Conservation (phyloP, 148 eudicot species). For the Gaultheria prostrata region DNA sequence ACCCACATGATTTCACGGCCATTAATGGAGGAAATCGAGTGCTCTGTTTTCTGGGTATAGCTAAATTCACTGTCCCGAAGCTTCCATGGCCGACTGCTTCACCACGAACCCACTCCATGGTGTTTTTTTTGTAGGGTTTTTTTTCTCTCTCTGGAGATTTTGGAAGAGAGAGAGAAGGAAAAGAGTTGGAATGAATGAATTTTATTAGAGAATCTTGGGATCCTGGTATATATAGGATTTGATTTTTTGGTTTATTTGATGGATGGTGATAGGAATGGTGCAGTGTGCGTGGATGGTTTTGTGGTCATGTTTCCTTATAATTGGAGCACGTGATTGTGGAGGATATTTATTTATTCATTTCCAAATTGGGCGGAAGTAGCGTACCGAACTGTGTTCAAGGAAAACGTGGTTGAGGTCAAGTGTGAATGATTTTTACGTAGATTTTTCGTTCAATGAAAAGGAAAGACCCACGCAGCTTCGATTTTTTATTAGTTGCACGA, state of each 20-base stretch:
- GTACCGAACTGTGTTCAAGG: slow-evolving; percentile 3
- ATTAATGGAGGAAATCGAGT: slow-evolving; percentile 23
- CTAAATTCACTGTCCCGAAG: slow-evolving; percentile 66
- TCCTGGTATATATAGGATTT: slow-evolving; percentile 14
- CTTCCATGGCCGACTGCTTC: slow-evolving; percentile 67
- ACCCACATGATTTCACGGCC: slow-evolving; percentile 65
- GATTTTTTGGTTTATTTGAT: not conserved
- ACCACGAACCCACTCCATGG: slow-evolving; percentile 89
- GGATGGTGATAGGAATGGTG: not conserved
- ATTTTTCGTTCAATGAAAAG: not conserved
- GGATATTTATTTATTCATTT: slow-evolving; percentile 24
- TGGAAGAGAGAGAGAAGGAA: not conserved
- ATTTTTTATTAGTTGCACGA: too few species aligned
- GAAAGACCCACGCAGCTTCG: slow-evolving; percentile 1
- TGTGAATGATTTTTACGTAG: not conserved
- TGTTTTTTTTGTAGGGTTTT: not conserved
- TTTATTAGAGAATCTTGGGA: not conserved
- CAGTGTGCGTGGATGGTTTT: not conserved
- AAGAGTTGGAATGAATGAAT: not conserved
- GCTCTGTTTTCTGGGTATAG: slow-evolving; percentile 34
- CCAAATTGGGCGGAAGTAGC: slow-evolving; percentile 17
- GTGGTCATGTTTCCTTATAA: not conserved
- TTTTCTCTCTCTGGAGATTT: not conserved
- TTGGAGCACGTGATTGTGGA: slow-evolving; percentile 55
- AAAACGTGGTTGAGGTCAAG: slow-evolving; percentile 23